Evolutionary conservation across 2,329 filamentous ascomycete genomes (phyloP), one percentile per base, ranked within the genome.

Genomic region (Graphiopsis chlorocephala): DNA sequence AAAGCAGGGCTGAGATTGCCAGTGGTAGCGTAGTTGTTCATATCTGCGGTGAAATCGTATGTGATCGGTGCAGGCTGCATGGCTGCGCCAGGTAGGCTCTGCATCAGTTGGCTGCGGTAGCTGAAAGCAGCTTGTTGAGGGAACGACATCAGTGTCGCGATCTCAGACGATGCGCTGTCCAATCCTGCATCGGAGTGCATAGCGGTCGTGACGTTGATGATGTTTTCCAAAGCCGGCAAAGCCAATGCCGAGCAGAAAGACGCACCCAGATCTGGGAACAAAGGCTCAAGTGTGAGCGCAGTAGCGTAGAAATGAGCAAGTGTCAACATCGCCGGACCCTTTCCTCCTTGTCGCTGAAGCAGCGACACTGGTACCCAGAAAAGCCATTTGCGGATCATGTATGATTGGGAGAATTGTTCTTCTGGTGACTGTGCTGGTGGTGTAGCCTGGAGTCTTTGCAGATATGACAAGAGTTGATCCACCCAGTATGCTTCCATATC

Each of bases 301-400:
- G 93, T 88, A 0, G 92, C 93, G 79, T 97, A 98, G 77, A 97
- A 92, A 75, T 98, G 91, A 12, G 93, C 91, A 63, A 98, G 88
- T 67, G 96, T 88, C 61, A 96, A 84, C 69, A 97, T 83, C 1
- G 92, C 90, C 66, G 87, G 91, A 26, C 91, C 85, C 69, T 94
- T 92, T 38, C 87, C 86, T 59, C 89, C 87, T 55, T 89, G 90
- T 68, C 88, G 87, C 75, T 94, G 90, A 28, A 97, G 84, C 71
- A 93, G 90, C 69, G 88, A 88, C 35, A 97, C 88, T 0, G 95
- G 95, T 63, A 97, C 87, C 93, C 94, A 98, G 79, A 98, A 97
- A 17, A 98, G 86, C 93, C 94, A 97, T 71, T 91, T 91, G 63
- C 93, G 86, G 65, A 99, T 85, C 11, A 92, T 89, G 68, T 96